These are phyloP conservation scores for Sideroxylon spinosum DNA, from an alignment of 179 eudicot genomes.

Conservation along the genomic window DNA sequence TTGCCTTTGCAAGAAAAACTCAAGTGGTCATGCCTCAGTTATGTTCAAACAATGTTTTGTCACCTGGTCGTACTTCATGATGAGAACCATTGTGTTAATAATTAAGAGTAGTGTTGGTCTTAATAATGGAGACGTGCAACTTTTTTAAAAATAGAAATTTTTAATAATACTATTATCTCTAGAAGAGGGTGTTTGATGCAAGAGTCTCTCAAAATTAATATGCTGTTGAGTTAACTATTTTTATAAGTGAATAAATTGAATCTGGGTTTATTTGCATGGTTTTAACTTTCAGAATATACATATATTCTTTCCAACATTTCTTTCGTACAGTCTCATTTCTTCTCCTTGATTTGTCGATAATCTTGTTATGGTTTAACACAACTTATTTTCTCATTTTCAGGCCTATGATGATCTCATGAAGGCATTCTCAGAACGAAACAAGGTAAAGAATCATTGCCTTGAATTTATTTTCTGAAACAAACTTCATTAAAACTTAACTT, in stretches of 20 bases:
- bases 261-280: not conserved
- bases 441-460: slow-evolving; percentile 43
- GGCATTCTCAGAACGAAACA: slow-evolving; percentile 90
- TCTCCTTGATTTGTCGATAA: slow-evolving; percentile 8
- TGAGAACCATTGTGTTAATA: not conserved
- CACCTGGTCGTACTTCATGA: not conserved
- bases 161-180: not conserved
- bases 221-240: not conserved
- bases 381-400: slow-evolving; percentile 36
- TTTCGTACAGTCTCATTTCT: slow-evolving; percentile 8
- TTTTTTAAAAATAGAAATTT: not conserved
- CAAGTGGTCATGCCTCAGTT: not conserved
- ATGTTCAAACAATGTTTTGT: not conserved
- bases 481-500: not conserved
- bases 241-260: not conserved
- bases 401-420: slow-evolving; percentile 94
- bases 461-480: not conserved
- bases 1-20: slow-evolving; percentile 1
- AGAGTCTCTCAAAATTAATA: not conserved
- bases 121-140: not conserved
- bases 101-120: not conserved
- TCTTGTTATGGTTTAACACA: slow-evolving; percentile 17
- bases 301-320: not conserved
- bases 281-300: not conserved
- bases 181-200: not conserved